Base-by-base conservation (phyloP, 257 asterid species). In the Przewalskia tangutica region DNA sequence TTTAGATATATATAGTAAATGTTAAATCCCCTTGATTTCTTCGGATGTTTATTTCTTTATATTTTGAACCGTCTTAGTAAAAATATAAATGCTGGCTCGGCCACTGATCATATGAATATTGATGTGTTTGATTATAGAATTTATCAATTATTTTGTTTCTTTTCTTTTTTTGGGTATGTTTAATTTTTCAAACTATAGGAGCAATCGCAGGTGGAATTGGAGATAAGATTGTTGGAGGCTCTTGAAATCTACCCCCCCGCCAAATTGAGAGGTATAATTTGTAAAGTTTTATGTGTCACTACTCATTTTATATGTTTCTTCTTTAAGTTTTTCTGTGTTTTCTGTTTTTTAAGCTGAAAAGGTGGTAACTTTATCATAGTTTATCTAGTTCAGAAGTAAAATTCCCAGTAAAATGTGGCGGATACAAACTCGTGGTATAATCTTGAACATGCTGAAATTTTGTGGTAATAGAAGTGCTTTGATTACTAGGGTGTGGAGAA, bases 171-270 rank as follows among this genome's bases (percentile, higher is more conserved):
- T 64, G 23, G 18, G 76, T 42, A 62, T 78, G 27, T 58, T 77
- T 75, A 84, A 2, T 54, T 42, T 79, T 67, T 83, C 58, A 56
- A 75, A 58, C 78, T 79, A 53, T 80, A 96, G 99, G 98, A 93
- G 82, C 86, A 93, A 67, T 86, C 94, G 44, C 97, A 96, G 85
- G 97, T 94, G 84, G 99, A 96, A 86, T 85, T 95, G 90, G 99
- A 95, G 86, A 94, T 96, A 65, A 88, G 86, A 84, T 84, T 96
- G 71, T 88, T 96, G 77, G 95, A 94, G 90, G 97, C 98, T 77
- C 94, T 96, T 5, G 98, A 93, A 88, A 93, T 91, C 83, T 96
- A 96, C 50, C 99, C 98, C 80, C 98, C 93, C 23, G 87, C 95
- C 85, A 94, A 94, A 93, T 85, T 96, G 77, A 90, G 85, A 89